phyloP scores from a whole-genome alignment of 164 flowering plant genomes.

The Macadamia tetraphylla region DNA sequence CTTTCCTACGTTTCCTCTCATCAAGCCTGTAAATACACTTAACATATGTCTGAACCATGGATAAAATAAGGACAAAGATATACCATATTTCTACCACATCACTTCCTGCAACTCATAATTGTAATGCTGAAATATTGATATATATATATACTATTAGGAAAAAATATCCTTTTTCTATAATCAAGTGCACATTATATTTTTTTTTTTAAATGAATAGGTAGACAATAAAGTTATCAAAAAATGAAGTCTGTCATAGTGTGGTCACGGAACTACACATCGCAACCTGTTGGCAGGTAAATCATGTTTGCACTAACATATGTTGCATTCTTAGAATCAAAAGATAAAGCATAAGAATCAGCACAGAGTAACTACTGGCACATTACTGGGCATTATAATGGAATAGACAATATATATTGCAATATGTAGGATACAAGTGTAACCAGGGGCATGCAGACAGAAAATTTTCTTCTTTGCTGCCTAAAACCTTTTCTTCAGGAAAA shows the following conservation, averaged over 20 bases:
- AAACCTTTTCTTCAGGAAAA: too few relatives aligned
- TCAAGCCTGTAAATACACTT: constrained; percentile 64
- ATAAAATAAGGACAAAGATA: not conserved
- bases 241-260: not conserved
- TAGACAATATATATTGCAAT: not conserved
- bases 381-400: not conserved
- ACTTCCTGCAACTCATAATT: not conserved
- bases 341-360: not conserved
- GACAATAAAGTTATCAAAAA: not conserved
- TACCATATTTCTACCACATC: not conserved
- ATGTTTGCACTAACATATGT: not conserved
- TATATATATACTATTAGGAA: not conserved
- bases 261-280: not conserved
- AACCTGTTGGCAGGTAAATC: not conserved
- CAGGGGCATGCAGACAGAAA: not conserved
- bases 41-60: not conserved
- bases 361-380: not conserved
- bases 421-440: not conserved
- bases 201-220: not conserved
- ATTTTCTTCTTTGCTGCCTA: not conserved
- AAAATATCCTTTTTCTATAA: not conserved
- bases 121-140: not conserved
- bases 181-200: not conserved
- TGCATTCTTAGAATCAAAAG: not conserved
- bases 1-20: constrained; percentile 92